Base-by-base conservation (phyloP, 2,329 filamentous ascomycete genomes). In the Hyphodiscus sp. region DNA sequence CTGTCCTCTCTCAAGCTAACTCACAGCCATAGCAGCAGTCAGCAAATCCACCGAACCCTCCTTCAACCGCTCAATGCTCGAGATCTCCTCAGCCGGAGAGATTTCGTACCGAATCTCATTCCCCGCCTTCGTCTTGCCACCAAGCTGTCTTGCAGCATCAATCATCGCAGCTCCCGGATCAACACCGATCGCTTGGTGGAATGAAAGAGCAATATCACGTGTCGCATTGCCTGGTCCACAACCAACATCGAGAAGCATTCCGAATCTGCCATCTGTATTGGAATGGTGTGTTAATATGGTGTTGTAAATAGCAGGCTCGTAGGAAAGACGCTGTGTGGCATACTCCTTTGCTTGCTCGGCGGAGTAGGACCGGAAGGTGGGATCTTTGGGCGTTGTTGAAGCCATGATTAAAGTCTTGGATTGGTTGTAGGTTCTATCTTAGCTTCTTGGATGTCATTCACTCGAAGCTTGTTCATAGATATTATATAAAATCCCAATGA, bases 191-290 rank as follows among this genome's bases (percentile, higher is more conserved):
- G 57, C 63, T 10, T 56, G 49, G 23, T 63, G 50, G 45, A 69
- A 68, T 9, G 50, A 55, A 0, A 26, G 44, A 7, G 65, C 63
- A 6, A 69, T 38, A 51, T 60, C 61, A 10, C 63, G 53, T 2
- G 65, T 68, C 11, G 62, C 65, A 20, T 61, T 61, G 7, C 66
- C 67, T 10, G 66, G 65, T 1, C 66, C 67, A 54, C 64, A 69
- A 8, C 67, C 67, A 38, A 62, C 56, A 50, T 69, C 67, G 10
- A 69, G 54, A 1, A 66, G 43, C 20, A 61, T 19, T 45, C 60
- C 43, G 50, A 61, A 50, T 46, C 58, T 18, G 41, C 66, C 60
- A 41, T 60, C 58, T 2, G 56, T 60, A 15, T 50, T 33, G 10
- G 51, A 41, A 44, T 69, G 66, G 16, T 65, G 58, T 8, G 50